Base-by-base conservation (phyloP, 345 rosid genomes). In the Gossypium ekmanianum region DNA sequence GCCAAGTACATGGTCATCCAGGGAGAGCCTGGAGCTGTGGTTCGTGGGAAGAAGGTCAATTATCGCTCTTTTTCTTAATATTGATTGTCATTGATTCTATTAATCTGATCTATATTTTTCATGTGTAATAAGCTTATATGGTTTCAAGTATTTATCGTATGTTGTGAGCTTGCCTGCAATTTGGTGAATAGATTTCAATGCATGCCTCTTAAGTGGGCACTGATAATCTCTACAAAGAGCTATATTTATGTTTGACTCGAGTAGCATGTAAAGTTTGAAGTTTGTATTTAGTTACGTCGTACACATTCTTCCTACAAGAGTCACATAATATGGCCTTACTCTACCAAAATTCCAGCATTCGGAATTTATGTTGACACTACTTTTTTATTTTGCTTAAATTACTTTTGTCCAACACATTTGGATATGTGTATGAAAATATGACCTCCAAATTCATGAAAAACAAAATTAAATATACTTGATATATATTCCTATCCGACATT, bases 41-140 rank as follows among this genome's bases (percentile, higher is more conserved):
- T 92, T 81, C 94, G 96, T 50, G 97, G 94, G 62, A 92, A 92
- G 86, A 92, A 91, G 96, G 93, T 89, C 67, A 79, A 12, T 71
- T 54, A 10, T 54, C 55, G 48, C 29, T 34, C 48, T 54, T 34
- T 34, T 66, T 17, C 1, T 71, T 55, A 18, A 13, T 14, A 34
- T 24, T 24, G 8, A n/a, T 16, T 26, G 29, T 68, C 7, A 8
- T 34, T 27, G 20, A 17, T 26, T 68, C 72, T 51, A 48, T 67
- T 50, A 27, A n/a, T 29, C 39, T n/a, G 22, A 17, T 68, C 72
- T 34, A 34, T 54, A 10, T 9, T 51, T 27, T 50, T 69, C 43
- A 45, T 27, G 24, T 50, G 73, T 39, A 69, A 51, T 52, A 47
- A 22, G 71, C 55, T 22, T 12, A 10, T 44, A 45, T n/a, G 20